Evolutionary conservation across 441 rosid genomes (phyloP).

Genomic region (Daphne laureola): DNA sequence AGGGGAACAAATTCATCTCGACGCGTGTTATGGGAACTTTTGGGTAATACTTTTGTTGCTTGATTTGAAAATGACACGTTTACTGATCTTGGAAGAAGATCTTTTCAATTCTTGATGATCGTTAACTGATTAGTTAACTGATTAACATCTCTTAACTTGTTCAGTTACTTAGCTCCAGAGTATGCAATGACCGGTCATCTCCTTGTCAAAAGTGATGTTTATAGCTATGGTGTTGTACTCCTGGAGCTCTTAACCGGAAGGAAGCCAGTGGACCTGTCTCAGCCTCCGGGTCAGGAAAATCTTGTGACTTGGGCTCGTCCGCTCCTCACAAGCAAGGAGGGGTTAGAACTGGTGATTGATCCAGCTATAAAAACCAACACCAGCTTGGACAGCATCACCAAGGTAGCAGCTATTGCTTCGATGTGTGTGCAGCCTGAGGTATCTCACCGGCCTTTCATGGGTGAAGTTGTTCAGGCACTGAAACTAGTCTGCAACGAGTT

Average conservation of each 20-base stretch:
- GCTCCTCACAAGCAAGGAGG: slow-evolving; percentile 48
- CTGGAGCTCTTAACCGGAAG: slow-evolving; percentile 71
- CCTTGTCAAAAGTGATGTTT: slow-evolving; percentile 71
- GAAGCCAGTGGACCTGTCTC: slow-evolving; percentile 70
- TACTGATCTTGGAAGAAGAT: not conserved
- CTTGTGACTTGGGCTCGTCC: slow-evolving; percentile 67
- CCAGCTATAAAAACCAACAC: slow-evolving; percentile 29
- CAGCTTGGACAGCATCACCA: slow-evolving; percentile 42
- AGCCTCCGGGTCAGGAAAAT: slow-evolving; percentile 63
- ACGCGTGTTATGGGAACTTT: slow-evolving; percentile 82
- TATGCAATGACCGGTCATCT: slow-evolving; percentile 86
- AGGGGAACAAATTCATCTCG: slow-evolving; percentile 50
- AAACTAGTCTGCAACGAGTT: slow-evolving; percentile 58
- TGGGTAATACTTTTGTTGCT: slow-evolving; percentile 33
- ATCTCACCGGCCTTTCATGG: slow-evolving; percentile 76
- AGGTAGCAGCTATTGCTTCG: slow-evolving; percentile 71
- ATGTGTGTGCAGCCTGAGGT: slow-evolving; percentile 83
- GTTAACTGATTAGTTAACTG: not conserved
- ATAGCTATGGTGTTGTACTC: slow-evolving; percentile 80
- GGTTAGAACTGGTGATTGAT: slow-evolving; percentile 38
- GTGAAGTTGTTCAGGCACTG: slow-evolving; percentile 79
- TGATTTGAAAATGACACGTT: not conserved
- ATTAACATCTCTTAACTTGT: slow-evolving; percentile 2
- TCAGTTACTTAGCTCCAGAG: slow-evolving; percentile 68
- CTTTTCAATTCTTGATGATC: not conserved